A percentile compares a stretch with the other conserved stretches of the same genome.
phyloP scores from a whole-genome alignment of 106 monocot genomes.

The Dendrobium catenatum region DNA sequence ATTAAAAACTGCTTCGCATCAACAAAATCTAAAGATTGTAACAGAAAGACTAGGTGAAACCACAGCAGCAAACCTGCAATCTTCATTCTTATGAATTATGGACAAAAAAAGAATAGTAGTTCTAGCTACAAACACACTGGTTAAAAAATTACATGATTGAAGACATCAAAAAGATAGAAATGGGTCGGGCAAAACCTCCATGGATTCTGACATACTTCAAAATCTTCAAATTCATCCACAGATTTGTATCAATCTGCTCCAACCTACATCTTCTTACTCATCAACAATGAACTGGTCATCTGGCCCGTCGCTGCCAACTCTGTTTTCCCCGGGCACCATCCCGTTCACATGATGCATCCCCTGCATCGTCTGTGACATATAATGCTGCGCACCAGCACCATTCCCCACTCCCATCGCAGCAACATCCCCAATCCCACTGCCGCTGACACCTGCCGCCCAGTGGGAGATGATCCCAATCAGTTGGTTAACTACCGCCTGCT shows the following conservation, averaged over 20 bases:
- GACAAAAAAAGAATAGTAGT: neutral
- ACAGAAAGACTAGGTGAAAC: neutral
- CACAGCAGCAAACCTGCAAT: neutral
- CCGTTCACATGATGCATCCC: slow-evolving; percentile 38
- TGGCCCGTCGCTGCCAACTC: slow-evolving; percentile 27
- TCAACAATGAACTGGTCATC: slow-evolving; percentile 64
- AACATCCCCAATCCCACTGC: slow-evolving; percentile 8
- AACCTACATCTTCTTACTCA: slow-evolving; percentile 2
- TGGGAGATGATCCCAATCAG: slow-evolving; percentile 31
- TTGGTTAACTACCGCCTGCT: slow-evolving; percentile 33
- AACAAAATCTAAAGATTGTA: neutral
- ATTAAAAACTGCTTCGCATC: neutral
- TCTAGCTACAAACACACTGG: neutral
- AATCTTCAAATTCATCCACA: neutral
- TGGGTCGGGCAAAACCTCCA: neutral
- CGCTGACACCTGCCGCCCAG: slow-evolving; percentile 6
- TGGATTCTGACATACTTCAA: neutral
- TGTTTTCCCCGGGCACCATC: slow-evolving; percentile 32
- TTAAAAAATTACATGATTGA: slow-evolving; percentile 1
- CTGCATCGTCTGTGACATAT: slow-evolving; percentile 41
- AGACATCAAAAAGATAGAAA: neutral
- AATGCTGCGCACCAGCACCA: slow-evolving; percentile 12
- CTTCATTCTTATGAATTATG: slow-evolving; percentile 6
- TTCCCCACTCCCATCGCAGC: neutral
- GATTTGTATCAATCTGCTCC: neutral